Evolutionary conservation across 1,139 yeast genomes (phyloP).

Genomic region (Hyphopichia fennica): DNA sequence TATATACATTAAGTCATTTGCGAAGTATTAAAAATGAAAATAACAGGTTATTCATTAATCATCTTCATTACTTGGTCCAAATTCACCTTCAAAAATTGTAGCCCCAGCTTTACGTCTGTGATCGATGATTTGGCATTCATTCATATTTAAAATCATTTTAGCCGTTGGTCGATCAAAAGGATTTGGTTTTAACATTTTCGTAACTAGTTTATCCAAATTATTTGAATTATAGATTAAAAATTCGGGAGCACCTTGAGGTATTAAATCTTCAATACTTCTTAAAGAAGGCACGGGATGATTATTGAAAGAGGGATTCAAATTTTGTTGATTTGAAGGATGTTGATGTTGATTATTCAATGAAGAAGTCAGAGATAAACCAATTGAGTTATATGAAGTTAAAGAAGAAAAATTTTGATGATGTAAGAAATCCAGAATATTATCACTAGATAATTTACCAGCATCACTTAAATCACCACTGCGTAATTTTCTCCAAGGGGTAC

Average conservation of each 20-base stretch:
- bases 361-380: constrained; percentile 7
- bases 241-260: constrained; percentile 83
- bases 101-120: constrained; percentile 90
- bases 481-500: constrained; percentile 94
- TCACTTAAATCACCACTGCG: constrained; percentile 95
- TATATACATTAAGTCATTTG: not conserved
- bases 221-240: constrained; percentile 75
- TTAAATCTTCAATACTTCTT: constrained; percentile 23
- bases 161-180: constrained; percentile 86
- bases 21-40: not conserved
- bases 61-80: constrained; percentile 61
- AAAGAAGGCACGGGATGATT: constrained; percentile 5
- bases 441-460: constrained; percentile 80
- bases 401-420: constrained; percentile 41
- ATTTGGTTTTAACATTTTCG: constrained; percentile 86
- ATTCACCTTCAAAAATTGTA: constrained; percentile 93
- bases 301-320: constrained; percentile 4
- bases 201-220: constrained; percentile 76
- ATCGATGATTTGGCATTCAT: constrained; percentile 80
- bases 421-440: constrained; percentile 47
- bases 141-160: constrained; percentile 59
- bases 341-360: constrained; percentile 5
- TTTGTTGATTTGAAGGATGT: not conserved
- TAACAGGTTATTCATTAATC: not conserved
- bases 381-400: constrained; percentile 32